phyloP scores from a whole-genome alignment of 2,329 filamentous ascomycete species.

The Clonostachys sp. region DNA sequence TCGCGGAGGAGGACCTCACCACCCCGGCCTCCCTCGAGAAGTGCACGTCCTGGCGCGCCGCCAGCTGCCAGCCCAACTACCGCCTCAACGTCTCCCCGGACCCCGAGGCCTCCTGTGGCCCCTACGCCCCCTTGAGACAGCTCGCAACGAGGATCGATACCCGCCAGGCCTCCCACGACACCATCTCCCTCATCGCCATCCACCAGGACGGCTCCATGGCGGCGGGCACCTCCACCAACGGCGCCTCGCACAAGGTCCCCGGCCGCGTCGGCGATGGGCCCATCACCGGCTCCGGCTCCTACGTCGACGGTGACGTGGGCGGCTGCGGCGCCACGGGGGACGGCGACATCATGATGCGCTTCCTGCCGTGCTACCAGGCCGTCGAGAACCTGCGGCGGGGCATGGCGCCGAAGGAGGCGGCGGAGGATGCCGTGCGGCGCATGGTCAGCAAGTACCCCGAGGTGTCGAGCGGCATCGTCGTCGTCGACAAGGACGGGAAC shows the following conservation, averaged over 20 bases:
- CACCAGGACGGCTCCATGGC: slow-evolving; percentile 39
- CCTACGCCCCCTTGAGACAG: slow-evolving; percentile 29
- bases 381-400: slow-evolving; percentile 47
- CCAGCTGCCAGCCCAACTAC: slow-evolving; percentile 45
- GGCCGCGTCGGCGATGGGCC: slow-evolving; percentile 52
- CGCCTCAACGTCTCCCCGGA: slow-evolving; percentile 39
- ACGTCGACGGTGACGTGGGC: slow-evolving; percentile 48
- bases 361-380: slow-evolving; percentile 53
- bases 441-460: slow-evolving; percentile 43
- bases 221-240: slow-evolving; percentile 51
- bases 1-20: slow-evolving; percentile 34
- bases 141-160: slow-evolving; percentile 1
- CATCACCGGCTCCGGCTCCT: slow-evolving; percentile 48
- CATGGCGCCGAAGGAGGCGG: slow-evolving; percentile 40
- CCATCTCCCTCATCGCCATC: slow-evolving; percentile 47
- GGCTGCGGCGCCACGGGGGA: slow-evolving; percentile 53
- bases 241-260: slow-evolving; percentile 47
- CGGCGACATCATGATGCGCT: slow-evolving; percentile 53
- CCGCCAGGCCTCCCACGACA: slow-evolving; percentile 38
- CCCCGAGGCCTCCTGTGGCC: slow-evolving; percentile 35
- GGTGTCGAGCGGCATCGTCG: slow-evolving; percentile 43
- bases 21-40: slow-evolving; percentile 30
- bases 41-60: slow-evolving; percentile 36
- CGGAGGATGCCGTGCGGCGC: slow-evolving; percentile 42
- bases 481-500: slow-evolving; percentile 40